Evolutionary conservation across 371 early-diverging fungal species (phyloP), one percentile per base, ranked within the genome.

Genomic region (Entomophthora muscae): DNA sequence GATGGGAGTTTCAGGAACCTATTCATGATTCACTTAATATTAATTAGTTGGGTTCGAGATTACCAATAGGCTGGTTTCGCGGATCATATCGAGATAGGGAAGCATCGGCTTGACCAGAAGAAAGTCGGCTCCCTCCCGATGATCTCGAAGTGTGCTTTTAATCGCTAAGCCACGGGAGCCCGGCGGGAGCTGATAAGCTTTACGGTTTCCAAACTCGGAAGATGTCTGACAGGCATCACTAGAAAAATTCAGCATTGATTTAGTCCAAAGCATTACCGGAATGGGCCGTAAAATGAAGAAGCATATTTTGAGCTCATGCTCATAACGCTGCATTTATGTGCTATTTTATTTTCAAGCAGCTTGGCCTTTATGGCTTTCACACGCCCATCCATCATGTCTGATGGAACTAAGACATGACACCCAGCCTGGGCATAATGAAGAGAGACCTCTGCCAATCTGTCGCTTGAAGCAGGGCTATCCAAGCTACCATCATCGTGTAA

Each of bases 351-450:
- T 23, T 76, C 77, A 30, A 84, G 73, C 52, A 96, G 74, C 0
- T 78, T 78, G 63, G 83, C 72, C 76, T 97, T 97, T 71, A 98
- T 95, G 2, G 91, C 89, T 57, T 78, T 74, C 68, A 98, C 87
- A 62, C 98, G 85, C 27, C 93, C 92, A 65, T 95, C 96, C 95
- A 94, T 95, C 98, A 98, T 98, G 69, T 98, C 98, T 2, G 89
- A 89, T 3, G 98, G 98, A 1, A 94, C 89, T 2, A 97, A 83
- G 64, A 90, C 79, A 32, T 95, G 90, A 52, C 81, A 81, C 26
- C 89, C 91, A 0, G 94, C 94, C 32, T 83, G 73, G 13, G 94
- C 95, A 73, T 93, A 95, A 53, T 77, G 79, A 31, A 92, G 75
- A 5, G 93, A 82, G 0, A 95, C 89, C 61, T 91, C 80, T 0